Base-by-base conservation (phyloP, 345 rosid species). In the Raphanus raphanistrum region DNA sequence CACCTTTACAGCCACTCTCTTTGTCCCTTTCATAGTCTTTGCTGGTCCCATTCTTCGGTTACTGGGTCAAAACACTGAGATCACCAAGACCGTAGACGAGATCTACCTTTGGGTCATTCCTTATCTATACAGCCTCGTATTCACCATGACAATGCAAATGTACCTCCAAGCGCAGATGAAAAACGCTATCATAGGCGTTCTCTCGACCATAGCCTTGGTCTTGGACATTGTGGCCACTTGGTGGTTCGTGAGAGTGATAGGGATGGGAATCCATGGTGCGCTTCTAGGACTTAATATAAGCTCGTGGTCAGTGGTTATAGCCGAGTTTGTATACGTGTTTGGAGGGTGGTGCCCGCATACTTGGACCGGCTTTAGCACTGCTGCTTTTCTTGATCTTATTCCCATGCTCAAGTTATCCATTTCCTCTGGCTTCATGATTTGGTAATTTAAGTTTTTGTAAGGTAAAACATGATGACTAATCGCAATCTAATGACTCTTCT, bases 311-410 rank as follows among this genome's bases (percentile, higher is more conserved):
- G 45, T 81, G 65, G 85, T 59, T 10, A 57, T 81, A 55, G 90
- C 81, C 41, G 79, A 81, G 84, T 77, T 87, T 81, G 80, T 81
- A 13, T 89, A 84, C 41, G 74, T 87, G 2, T 78, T 85, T 32
- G 93, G 88, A 9, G 93, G 93, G n/a, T 87, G 93, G 89, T 84
- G 88, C 15, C 84, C 87, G 0, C 59, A 68, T 43, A 86, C 90
- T 11, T 87, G 93, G 93, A 87, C 63, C 28, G 89, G 90, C 5
- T 86, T 89, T 72, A 80, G 80, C 38, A 68, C 61, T n/a, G 84
- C 84, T 73, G 84, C 86, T 60, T 83, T 88, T 76, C 29, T 63
- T 61, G 89, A 88, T 75, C 76, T 88, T 12, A 45, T 81, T 43
- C 89, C 89, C 6, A 72, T 83, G 16, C 9, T 88, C 17, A 86